Evolutionary conservation across 768 basidiomycete species (phyloP), one percentile per base, ranked within the genome.

Genomic region (Collybia mongolica): DNA sequence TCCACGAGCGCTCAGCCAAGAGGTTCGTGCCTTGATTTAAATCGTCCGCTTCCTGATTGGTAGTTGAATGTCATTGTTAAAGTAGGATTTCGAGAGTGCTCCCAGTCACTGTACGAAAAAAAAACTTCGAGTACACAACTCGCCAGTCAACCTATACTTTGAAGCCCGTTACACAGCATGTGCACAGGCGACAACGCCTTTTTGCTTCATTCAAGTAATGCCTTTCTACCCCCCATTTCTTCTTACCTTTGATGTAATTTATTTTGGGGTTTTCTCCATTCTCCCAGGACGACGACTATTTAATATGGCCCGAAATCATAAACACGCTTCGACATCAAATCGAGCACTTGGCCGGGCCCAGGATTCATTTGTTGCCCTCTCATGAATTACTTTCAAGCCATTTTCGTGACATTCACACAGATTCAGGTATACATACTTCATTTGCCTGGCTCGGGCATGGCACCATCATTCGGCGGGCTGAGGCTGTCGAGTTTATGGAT

Each of bases 401-500:
- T 39, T 64, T 84, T 19, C 75, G 80, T 36, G 74, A 71, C 2
- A 67, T 78, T 14, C 55, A 67, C 42, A 60, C 72, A 17, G 55
- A 60, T 2, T 42, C 70, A 11, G 54, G 56, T 14, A 61, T 83
- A 23, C 75, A 82, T 54, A 79, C 82, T 2, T 69, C 81, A 1
- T 81, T 85, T 55, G 80, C 83, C 0, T 88, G 85, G 84, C 65
- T 88, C 6, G 83, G 86, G 9, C 72, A 88, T 60, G 85, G 85
- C 17, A 63, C 83, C 5, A 73, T 87, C 48, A 62, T 87, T 49
- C 68, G 57, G 50, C 72, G 70, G 42, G 69, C 71, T 17, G 64
- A 66, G 47, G 76, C 70, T 14, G 62, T 66, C 14, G 67, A 70
- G 15, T 88, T 85, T 59, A 61, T 86, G 15, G 61, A 65, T 12